A percentile compares a stretch with the other conserved stretches of the same genome.
Conservation (phyloP, 1,284 basidiomycete genomes). For the Porogramme epimiltina region DNA sequence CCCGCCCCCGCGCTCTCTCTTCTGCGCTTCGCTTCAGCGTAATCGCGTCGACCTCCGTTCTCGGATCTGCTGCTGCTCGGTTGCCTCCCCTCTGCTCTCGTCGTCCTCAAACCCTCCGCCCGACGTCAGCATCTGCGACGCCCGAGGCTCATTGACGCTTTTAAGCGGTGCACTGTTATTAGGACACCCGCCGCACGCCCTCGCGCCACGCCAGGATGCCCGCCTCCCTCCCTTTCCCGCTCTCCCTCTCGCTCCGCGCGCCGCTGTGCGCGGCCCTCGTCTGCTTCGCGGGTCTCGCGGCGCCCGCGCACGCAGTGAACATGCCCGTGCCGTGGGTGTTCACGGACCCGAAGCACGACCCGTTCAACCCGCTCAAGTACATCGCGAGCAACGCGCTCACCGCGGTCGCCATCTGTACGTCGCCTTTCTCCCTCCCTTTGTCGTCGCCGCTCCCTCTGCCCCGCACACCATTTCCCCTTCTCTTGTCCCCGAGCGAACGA, state of each 20-base stretch:
- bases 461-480: too few species aligned
- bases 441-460: background rate
- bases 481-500: too few species aligned
- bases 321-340: conserved; percentile 31
- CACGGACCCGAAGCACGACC: conserved; percentile 54
- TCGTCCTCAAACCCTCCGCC: too few species aligned
- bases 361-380: conserved; percentile 59
- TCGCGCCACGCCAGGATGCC: background rate
- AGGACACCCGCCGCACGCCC: too few species aligned
- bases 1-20: too few species aligned
- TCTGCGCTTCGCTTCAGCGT: too few species aligned
- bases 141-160: too few species aligned
- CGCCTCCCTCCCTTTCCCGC: background rate
- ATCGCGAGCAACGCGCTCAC: conserved; percentile 62
- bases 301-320: conserved; percentile 28
- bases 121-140: too few species aligned
- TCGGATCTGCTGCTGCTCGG: too few species aligned
- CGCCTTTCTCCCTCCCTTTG: conserved; percentile 10
- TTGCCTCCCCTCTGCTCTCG: too few species aligned
- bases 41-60: too few species aligned
- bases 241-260: background rate
- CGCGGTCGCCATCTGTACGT: conserved; percentile 51
- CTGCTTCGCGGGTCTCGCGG: conserved; percentile 2
- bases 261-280: conserved; percentile 8
- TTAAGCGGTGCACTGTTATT: too few species aligned